Percentiles rank a stretch among this genome's conserved stretches.
Conservation (phyloP, 139 green algal species). For the Astrephomene gubernaculifera region DNA sequence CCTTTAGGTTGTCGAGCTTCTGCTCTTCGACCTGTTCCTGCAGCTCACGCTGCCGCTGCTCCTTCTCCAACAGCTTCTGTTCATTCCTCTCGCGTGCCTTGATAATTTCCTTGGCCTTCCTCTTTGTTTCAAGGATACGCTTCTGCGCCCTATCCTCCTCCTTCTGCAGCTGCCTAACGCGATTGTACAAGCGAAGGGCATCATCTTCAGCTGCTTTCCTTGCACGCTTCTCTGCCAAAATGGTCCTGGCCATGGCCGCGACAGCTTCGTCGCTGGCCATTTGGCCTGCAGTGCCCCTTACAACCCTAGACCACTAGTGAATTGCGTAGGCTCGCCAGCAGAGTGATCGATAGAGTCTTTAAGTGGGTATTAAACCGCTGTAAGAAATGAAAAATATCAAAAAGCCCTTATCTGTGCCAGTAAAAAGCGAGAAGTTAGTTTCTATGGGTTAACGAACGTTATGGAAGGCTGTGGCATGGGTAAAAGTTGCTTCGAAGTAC, state of each 20-base stretch:
- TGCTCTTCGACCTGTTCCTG: conserved; percentile 64
- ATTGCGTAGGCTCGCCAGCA: too few species aligned
- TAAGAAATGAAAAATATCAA: too few species aligned
- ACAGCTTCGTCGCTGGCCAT: conserved; percentile 29
- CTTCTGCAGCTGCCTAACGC: conserved; percentile 79
- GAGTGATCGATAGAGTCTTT: too few species aligned
- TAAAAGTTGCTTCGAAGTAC: too few species aligned
- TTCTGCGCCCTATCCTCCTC: conserved; percentile 76
- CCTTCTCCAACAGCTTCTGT: conserved; percentile 64
- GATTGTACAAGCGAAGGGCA: conserved; percentile 75
- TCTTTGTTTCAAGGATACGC: conserved; percentile 73
- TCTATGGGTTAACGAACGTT: too few species aligned
- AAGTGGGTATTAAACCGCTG: too few species aligned
- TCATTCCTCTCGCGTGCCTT: conserved; percentile 67
- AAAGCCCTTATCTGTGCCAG: too few species aligned
- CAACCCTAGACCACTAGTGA: too few species aligned
- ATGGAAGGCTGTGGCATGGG: too few species aligned
- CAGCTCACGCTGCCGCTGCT: conserved; percentile 56
- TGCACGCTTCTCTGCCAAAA: conserved; percentile 59
- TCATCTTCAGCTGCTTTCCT: conserved; percentile 71
- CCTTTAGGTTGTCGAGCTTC: conserved; percentile 58
- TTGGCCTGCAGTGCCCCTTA: too few species aligned
- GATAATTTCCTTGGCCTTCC: conserved; percentile 71
- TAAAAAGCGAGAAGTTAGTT: too few species aligned
- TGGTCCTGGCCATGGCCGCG: conserved; percentile 40